Evolutionary conservation across 257 asterid species (phyloP).

Genomic region (Solanum neorickii): DNA sequence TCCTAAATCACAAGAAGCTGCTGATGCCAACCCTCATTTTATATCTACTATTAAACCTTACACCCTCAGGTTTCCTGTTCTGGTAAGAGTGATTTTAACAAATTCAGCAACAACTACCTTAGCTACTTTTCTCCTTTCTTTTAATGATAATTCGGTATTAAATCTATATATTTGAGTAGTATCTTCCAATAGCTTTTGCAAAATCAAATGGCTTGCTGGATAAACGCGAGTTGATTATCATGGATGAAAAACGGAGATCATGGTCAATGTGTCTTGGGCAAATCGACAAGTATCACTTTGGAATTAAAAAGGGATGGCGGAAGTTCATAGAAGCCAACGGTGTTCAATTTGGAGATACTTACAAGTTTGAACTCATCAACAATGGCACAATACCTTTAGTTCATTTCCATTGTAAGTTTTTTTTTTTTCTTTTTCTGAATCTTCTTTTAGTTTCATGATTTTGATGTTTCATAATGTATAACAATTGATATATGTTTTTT

Average conservation of each 20-base stretch:
- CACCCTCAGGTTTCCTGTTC: background rate
- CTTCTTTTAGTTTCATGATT: background rate
- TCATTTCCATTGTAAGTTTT: background rate
- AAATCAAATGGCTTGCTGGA: background rate
- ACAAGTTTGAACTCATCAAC: constrained; percentile 10
- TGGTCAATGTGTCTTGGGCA: background rate
- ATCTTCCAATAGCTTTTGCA: background rate
- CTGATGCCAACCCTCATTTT: background rate
- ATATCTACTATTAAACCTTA: background rate
- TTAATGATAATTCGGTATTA: background rate
- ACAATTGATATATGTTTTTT: background rate
- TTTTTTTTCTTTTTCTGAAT: background rate
- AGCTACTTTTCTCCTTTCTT: background rate
- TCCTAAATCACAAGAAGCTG: background rate
- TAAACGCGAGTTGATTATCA: background rate
- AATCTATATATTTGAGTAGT: background rate
- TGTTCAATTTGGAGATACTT: constrained; percentile 7
- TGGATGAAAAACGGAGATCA: background rate
- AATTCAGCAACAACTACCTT: background rate
- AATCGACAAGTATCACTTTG: background rate
- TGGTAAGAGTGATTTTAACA: background rate
- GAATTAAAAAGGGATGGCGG: background rate
- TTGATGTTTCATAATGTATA: background rate
- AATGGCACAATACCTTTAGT: constrained; percentile 1
- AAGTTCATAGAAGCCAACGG: background rate